phyloP scores from a whole-genome alignment of 2,329 filamentous ascomycete genomes.

The Cercospora brassicicola region DNA sequence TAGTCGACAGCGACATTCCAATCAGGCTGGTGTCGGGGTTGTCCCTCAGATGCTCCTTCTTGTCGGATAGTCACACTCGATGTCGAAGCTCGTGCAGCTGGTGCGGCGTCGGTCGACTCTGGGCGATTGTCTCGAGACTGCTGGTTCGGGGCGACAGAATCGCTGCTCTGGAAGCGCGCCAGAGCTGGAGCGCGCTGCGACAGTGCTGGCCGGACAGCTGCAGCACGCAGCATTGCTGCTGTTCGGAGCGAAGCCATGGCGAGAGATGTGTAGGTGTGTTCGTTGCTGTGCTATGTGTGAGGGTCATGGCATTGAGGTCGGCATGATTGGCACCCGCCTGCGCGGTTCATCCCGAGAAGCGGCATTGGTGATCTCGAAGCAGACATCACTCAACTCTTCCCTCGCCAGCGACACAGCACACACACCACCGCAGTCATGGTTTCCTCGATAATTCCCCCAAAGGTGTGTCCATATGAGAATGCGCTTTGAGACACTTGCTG shows the following conservation, averaged over 20 bases:
- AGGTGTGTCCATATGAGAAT: constrained; percentile 63
- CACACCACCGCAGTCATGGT: constrained; percentile 39
- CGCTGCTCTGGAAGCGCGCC: constrained; percentile 24
- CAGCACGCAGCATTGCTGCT: constrained; percentile 43
- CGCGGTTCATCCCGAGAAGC: neutral
- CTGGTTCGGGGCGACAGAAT: constrained; percentile 18
- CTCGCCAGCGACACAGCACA: constrained; percentile 24
- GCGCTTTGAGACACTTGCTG: constrained; percentile 36
- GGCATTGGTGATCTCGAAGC: constrained; percentile 18
- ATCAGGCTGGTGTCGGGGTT: constrained; percentile 70
- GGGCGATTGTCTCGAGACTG: constrained; percentile 17
- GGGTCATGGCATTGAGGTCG: constrained; percentile 18
- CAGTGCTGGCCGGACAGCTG: constrained; percentile 32
- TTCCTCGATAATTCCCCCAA: constrained; percentile 97
- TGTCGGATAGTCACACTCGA: constrained; percentile 51
- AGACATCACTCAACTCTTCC: constrained; percentile 14
- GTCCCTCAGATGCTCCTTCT: constrained; percentile 52
- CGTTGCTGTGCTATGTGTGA: constrained; percentile 11
- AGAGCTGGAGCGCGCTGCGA: constrained; percentile 29
- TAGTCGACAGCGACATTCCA: constrained; percentile 81
- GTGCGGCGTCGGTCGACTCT: constrained; percentile 21
- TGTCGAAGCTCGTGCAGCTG: constrained; percentile 14
- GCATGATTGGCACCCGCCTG: constrained; percentile 7
- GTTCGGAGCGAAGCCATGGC: constrained; percentile 36
- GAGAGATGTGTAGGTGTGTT: constrained; percentile 6